These are phyloP conservation scores for Cutaneotrichosporon sp. DNA, from an alignment of 1,284 basidiomycete species.

Conservation along the genomic window DNA sequence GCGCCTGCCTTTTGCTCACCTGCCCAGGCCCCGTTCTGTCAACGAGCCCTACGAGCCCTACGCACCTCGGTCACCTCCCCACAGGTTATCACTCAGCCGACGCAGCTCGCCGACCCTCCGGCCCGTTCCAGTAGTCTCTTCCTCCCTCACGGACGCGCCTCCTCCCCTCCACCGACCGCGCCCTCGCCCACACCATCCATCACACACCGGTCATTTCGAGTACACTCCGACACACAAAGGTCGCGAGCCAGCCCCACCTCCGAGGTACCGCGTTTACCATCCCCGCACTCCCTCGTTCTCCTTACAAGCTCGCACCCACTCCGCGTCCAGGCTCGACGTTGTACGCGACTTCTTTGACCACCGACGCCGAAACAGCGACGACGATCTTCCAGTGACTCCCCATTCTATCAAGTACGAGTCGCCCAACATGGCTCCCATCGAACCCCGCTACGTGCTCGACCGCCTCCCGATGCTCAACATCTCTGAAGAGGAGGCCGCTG, in stretches of 20 bases:
- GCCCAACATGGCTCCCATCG: slow-evolving; percentile 17
- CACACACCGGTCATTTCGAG: slow-evolving; percentile 4
- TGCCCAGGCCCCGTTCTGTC: background rate
- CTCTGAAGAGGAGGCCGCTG: slow-evolving; percentile 12
- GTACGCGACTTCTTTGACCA: background rate
- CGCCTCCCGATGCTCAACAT: slow-evolving; percentile 20
- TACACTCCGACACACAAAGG: background rate
- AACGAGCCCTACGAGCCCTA: slow-evolving; percentile 12
- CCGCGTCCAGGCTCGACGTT: background rate
- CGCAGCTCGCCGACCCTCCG: background rate
- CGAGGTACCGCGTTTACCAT: background rate
- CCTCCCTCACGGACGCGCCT: slow-evolving; percentile 8
- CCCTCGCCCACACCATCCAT: background rate
- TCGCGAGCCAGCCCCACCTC: background rate
- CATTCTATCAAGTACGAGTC: slow-evolving; percentile 16
- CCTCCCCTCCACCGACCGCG: slow-evolving; percentile 8
- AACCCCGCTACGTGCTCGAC: slow-evolving; percentile 19
- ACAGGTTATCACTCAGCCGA: background rate
- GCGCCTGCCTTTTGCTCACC: slow-evolving; percentile 2
- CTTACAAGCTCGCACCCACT: background rate
- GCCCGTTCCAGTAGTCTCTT: slow-evolving; percentile 1
- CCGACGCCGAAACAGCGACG: slow-evolving; percentile 3
- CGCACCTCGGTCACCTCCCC: slow-evolving; percentile 6
- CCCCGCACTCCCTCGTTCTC: background rate
- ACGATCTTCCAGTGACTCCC: slow-evolving; percentile 19